Conservation (phyloP, 148 eudicot genomes). For the Diospyros lotus region DNA sequence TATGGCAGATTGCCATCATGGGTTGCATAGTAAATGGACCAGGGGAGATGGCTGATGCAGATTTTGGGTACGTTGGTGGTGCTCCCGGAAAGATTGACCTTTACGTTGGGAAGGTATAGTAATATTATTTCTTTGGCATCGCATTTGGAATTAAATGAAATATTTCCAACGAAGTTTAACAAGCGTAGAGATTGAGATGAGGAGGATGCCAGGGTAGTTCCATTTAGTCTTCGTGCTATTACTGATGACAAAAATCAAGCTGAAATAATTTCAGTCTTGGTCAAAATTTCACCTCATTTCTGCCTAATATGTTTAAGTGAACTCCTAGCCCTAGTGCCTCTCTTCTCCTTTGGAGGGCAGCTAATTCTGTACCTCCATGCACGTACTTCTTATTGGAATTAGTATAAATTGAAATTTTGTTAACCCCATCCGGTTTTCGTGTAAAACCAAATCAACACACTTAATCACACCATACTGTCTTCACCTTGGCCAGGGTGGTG, state of each 20-base stretch:
- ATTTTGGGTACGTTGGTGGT: constrained; percentile 98
- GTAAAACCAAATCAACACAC: not conserved
- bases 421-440: no score
- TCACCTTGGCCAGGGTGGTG: not conserved
- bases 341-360: no score
- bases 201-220: not conserved
- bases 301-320: no score
- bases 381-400: no score
- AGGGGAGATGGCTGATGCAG: constrained; percentile 99
- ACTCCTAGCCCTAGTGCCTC: no score
- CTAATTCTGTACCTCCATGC: no score
- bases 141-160: not conserved
- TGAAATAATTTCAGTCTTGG: no score
- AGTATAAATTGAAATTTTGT: no score
- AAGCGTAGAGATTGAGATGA: not conserved
- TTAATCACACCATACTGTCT: not conserved
- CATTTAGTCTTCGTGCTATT: no score
- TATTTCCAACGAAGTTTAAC: not conserved
- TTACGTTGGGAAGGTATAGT: constrained; percentile 83
- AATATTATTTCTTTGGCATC: not conserved
- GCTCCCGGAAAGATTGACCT: constrained; percentile 99
- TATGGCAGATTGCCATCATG: constrained; percentile 91
- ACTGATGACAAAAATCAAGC: no score
- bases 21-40: constrained; percentile 99
- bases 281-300: no score